These are phyloP conservation scores for Phytophthora uliginosa DNA, from an alignment of 352 stramenopile species.

Conservation along the genomic window DNA sequence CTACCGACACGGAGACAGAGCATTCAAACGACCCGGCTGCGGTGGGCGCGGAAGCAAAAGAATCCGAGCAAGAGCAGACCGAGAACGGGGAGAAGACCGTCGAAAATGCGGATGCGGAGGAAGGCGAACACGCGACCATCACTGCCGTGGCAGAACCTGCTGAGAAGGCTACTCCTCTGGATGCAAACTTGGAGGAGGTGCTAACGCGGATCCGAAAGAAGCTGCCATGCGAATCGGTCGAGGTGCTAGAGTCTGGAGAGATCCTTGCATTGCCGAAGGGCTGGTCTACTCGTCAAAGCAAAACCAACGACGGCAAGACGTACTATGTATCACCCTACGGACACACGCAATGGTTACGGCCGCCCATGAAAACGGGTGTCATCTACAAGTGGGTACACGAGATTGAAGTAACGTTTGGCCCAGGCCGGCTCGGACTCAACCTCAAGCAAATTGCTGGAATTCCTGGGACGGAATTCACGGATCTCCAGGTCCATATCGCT, in stretches of 20 bases:
- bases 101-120: slow-evolving; percentile 4
- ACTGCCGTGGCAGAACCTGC: slow-evolving; percentile 46
- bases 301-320: slow-evolving; percentile 87
- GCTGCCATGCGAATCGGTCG: slow-evolving; percentile 67
- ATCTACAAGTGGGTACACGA: slow-evolving; percentile 87
- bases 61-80: slow-evolving; percentile 16
- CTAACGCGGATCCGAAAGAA: slow-evolving; percentile 70
- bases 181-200: slow-evolving; percentile 73
- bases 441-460: slow-evolving; percentile 85
- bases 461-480: slow-evolving; percentile 75
- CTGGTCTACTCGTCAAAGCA: slow-evolving; percentile 84
- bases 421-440: slow-evolving; percentile 82
- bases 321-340: slow-evolving; percentile 90
- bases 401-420: slow-evolving; percentile 87
- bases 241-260: slow-evolving; percentile 77
- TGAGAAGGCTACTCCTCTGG: slow-evolving; percentile 44
- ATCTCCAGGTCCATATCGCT: slow-evolving; percentile 82
- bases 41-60: slow-evolving; percentile 25
- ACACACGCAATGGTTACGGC: slow-evolving; percentile 86
- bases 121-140: slow-evolving; percentile 59
- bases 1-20: slow-evolving; percentile 14
- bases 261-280: slow-evolving; percentile 81
- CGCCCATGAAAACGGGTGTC: slow-evolving; percentile 78
- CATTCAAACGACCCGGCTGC: background rate
- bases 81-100: slow-evolving; percentile 23